phyloP scores from a whole-genome alignment of 306 rosid species.

The Medicago ruthenica region DNA sequence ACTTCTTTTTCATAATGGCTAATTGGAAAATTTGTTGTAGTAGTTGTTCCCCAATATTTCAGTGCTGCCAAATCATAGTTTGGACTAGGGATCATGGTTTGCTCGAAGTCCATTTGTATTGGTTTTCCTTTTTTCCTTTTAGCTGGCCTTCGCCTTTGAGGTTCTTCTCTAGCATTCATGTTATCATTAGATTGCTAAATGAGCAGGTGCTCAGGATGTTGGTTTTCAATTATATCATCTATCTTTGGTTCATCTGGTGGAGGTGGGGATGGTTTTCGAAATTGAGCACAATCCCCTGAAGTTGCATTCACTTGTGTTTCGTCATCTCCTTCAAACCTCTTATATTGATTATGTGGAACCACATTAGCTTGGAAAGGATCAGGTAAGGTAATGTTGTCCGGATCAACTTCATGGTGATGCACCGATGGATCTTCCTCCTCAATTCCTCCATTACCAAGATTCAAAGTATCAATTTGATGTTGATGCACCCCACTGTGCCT shows the following conservation, averaged over 20 bases:
- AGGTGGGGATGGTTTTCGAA: too few species aligned
- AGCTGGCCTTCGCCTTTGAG: too few species aligned
- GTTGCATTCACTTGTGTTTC: slow-evolving; percentile 55
- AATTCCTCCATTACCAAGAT: too few species aligned
- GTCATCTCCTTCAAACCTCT: slow-evolving; percentile 81
- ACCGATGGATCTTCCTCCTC: slow-evolving; percentile 47
- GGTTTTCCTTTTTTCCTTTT: slow-evolving; percentile 61
- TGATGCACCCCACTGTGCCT: too few species aligned
- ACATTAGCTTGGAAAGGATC: slow-evolving; percentile 55
- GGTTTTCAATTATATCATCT: slow-evolving; percentile 50
- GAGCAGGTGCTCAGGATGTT: slow-evolving; percentile 45
- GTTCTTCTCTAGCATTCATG: slow-evolving; percentile 49
- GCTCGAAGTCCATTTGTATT: slow-evolving; percentile 66
- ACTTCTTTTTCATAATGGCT: too few species aligned
- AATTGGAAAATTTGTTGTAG: too few species aligned
- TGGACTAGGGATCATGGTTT: slow-evolving; percentile 75
- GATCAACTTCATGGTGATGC: slow-evolving; percentile 57
- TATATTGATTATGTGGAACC: slow-evolving; percentile 55
- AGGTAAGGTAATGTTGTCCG: slow-evolving; percentile 67
- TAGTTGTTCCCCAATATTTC: too few species aligned
- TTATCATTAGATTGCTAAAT: slow-evolving; percentile 43
- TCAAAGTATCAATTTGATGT: too few species aligned
- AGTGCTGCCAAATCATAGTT: too few species aligned
- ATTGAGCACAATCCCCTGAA: too few species aligned
- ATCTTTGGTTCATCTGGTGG: too few species aligned